Evolutionary conservation across 2,329 filamentous ascomycete genomes (phyloP), one percentile per base, ranked within the genome.

Genomic region (Cytospora piceae): DNA sequence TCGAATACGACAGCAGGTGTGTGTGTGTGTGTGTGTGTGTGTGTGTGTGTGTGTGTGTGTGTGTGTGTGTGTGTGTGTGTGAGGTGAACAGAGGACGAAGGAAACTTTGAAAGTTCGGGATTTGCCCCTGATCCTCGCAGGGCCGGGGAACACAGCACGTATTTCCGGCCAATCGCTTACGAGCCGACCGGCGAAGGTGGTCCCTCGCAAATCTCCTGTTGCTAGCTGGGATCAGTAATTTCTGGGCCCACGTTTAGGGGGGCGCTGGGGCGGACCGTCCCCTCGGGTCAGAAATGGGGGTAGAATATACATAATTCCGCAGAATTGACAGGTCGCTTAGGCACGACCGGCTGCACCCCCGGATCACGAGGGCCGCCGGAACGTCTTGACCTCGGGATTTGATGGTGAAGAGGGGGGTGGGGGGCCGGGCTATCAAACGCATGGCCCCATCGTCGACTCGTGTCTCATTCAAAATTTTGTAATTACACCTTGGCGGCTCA

Each of bases 171-270:
- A 63, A 63, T 63, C 60, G 60, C 60, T 63, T 63, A 57, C 27
- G 53, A 17, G 49, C 17, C 39, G 29, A 54, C 49, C 56, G 53
- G 56, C 46, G 49, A 63, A 46, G 39, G 29, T 57, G 60, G 53
- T 56, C 39, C 52, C 56, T 64, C 62, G 56, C 55, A 64, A 64
- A 59, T 58, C 55, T 64, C 56, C 62, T 64, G 55, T 64, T 54
- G 55, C 62, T 64, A 64, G 62, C 62, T 59, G 32, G 49, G 62
- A 64, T 59, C 55, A 64, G 62, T 59, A 64, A 64, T 64, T 58
- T 58, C 56, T 64, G 62, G 62, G 60, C 56, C 60, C 49, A 24
- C 39, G 56, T 37, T 63, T 63, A 51, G 42, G 55, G 39, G 52
- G 42, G 46, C 60, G 52, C 60, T 57, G 60, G 60, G 60, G 62